A percentile compares a stretch with the other conserved stretches of the same genome.
Evolutionary conservation across 352 stramenopile genomes (phyloP).

Genomic region (Pythium oligandrum): DNA sequence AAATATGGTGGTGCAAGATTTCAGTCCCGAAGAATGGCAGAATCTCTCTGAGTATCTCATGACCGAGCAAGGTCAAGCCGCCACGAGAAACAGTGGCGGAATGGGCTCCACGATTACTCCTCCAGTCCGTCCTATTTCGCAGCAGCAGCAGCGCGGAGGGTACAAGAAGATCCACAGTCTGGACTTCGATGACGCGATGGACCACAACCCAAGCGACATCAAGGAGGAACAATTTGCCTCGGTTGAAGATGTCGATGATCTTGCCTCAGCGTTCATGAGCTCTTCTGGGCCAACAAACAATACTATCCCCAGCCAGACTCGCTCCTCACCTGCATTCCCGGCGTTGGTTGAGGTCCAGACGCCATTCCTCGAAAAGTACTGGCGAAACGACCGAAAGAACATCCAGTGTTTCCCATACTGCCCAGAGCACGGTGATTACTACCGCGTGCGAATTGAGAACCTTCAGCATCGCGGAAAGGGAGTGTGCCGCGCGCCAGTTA

Average conservation of each 20-base stretch:
- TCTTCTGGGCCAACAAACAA: slow-evolving; percentile 6
- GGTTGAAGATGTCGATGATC: slow-evolving; percentile 42
- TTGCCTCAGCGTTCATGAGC: slow-evolving; percentile 50
- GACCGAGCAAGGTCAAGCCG: slow-evolving; percentile 35
- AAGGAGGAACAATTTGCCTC: slow-evolving; percentile 32
- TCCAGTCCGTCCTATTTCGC: slow-evolving; percentile 1
- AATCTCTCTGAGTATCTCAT: slow-evolving; percentile 73
- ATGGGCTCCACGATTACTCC: neutral
- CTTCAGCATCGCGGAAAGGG: slow-evolving; percentile 80
- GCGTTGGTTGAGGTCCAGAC: slow-evolving; percentile 75
- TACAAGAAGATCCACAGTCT: slow-evolving; percentile 79
- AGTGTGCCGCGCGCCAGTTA: slow-evolving; percentile 77
- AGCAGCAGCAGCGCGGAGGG: slow-evolving; percentile 11
- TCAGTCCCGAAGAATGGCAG: slow-evolving; percentile 66
- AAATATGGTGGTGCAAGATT: slow-evolving; percentile 47
- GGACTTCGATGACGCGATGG: slow-evolving; percentile 49
- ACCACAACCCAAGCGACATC: slow-evolving; percentile 25
- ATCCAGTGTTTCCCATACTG: slow-evolving; percentile 91
- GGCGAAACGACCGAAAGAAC: slow-evolving; percentile 90
- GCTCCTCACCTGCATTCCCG: slow-evolving; percentile 27
- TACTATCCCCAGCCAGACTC: slow-evolving; percentile 20
- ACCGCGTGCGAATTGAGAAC: slow-evolving; percentile 83
- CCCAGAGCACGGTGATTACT: slow-evolving; percentile 87
- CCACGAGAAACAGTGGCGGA: neutral
- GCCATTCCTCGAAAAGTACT: slow-evolving; percentile 87